Conservation (phyloP, 2,329 filamentous ascomycete genomes). For the Venturia carpophila region DNA sequence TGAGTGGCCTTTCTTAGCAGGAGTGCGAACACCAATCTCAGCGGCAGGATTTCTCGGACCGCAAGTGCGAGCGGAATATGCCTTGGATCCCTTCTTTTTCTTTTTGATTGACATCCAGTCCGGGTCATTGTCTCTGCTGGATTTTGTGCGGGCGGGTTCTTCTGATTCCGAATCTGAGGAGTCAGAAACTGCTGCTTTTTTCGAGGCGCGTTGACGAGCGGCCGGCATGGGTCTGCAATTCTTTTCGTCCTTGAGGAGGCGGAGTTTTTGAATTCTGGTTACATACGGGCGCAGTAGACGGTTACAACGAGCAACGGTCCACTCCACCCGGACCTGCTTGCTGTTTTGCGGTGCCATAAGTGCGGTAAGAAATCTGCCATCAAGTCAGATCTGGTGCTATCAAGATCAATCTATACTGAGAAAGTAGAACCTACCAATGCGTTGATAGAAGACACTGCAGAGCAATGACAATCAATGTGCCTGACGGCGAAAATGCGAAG, state of each 20-base stretch:
- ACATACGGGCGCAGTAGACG: neutral
- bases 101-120: constrained; percentile 12
- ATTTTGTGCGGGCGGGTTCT: neutral
- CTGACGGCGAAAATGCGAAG: neutral
- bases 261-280: neutral
- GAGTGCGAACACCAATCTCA: constrained; percentile 10
- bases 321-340: neutral
- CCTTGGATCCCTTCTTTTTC: constrained; percentile 2
- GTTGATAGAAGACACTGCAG: constrained; percentile 1
- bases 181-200: neutral
- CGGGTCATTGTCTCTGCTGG: constrained; percentile 2
- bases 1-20: neutral
- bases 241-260: neutral
- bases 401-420: neutral
- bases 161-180: neutral
- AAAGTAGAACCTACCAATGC: constrained; percentile 1
- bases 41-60: neutral
- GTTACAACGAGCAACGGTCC: constrained; percentile 8
- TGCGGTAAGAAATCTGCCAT: neutral
- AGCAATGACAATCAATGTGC: constrained; percentile 8
- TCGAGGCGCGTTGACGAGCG: neutral
- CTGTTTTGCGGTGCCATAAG: neutral
- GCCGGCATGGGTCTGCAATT: neutral
- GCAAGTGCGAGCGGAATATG: neutral
- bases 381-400: neutral